Percentiles rank a stretch among this genome's conserved stretches.
Conservation (phyloP, 1,284 basidiomycete genomes). For the Testicularia cyperi region DNA sequence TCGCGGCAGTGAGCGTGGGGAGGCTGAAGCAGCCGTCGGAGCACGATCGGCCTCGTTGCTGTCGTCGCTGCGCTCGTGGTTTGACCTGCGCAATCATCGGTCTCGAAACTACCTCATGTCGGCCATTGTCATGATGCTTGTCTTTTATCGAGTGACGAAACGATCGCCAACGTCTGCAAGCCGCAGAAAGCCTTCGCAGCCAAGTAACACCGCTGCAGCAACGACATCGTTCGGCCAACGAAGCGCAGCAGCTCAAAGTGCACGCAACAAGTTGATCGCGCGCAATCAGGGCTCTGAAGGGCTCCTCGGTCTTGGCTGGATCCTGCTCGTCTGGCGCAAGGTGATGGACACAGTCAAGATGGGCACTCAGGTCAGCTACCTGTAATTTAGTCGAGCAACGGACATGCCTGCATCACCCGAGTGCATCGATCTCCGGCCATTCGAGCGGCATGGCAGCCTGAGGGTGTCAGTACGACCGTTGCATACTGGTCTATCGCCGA, state of each 20-base stretch:
- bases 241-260: constrained; percentile 20
- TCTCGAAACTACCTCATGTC: constrained; percentile 24
- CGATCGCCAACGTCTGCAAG: constrained; percentile 4
- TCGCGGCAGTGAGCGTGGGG: too few species aligned
- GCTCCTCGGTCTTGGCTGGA: constrained; percentile 16
- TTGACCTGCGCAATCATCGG: constrained; percentile 23
- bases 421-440: not conserved
- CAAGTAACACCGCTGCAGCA: not conserved
- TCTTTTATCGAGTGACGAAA: constrained; percentile 21
- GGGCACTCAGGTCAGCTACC: constrained; percentile 41
- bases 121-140: constrained; percentile 31
- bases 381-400: constrained; percentile 8
- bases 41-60: constrained; percentile 4
- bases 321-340: constrained; percentile 27
- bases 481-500: too few species aligned
- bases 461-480: too few species aligned
- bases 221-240: not conserved
- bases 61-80: constrained; percentile 17
- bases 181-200: not conserved
- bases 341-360: constrained; percentile 38
- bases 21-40: too few species aligned
- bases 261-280: constrained; percentile 25
- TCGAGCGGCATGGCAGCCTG: too few species aligned
- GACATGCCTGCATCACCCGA: too few species aligned
- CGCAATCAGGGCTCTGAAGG: constrained; percentile 5